Conservation (phyloP, 148 eudicot genomes). For the Fagopyrum tataricum region DNA sequence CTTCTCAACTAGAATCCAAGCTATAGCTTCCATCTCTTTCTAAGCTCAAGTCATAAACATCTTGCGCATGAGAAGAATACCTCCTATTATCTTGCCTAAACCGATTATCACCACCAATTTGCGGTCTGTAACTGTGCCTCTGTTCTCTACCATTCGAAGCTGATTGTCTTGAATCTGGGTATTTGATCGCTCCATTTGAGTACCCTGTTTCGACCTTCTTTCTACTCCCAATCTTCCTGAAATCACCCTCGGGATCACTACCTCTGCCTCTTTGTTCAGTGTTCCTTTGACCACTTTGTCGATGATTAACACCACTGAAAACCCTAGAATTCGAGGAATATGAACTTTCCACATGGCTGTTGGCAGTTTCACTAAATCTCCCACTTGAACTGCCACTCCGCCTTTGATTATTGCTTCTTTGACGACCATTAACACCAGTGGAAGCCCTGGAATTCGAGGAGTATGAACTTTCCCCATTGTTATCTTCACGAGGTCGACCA, state of each 20-base stretch:
- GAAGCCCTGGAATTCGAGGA: background rate
- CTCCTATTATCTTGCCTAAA: background rate
- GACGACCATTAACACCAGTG: background rate
- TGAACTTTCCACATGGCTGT: background rate
- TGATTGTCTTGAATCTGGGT: background rate
- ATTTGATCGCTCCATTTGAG: background rate
- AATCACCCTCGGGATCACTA: background rate
- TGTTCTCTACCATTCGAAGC: background rate
- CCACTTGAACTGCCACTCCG: background rate
- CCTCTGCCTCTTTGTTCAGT: background rate
- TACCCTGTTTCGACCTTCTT: background rate
- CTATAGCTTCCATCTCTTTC: conserved; percentile 6
- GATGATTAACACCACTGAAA: background rate
- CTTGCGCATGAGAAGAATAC: background rate
- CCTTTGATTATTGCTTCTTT: background rate
- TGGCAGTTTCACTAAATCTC: too few species aligned
- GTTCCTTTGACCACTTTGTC: background rate
- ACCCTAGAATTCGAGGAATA: background rate
- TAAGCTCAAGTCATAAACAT: conserved; percentile 3
- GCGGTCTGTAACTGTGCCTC: background rate
- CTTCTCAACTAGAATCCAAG: conserved; percentile 1
- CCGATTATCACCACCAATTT: background rate
- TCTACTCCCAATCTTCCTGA: background rate
- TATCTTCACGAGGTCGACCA: too few species aligned
- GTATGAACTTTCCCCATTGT: background rate